A percentile compares a stretch with the other conserved stretches of the same genome.
Conservation (phyloP, 2,329 filamentous ascomycete species). For the Orbilia oligospora region DNA sequence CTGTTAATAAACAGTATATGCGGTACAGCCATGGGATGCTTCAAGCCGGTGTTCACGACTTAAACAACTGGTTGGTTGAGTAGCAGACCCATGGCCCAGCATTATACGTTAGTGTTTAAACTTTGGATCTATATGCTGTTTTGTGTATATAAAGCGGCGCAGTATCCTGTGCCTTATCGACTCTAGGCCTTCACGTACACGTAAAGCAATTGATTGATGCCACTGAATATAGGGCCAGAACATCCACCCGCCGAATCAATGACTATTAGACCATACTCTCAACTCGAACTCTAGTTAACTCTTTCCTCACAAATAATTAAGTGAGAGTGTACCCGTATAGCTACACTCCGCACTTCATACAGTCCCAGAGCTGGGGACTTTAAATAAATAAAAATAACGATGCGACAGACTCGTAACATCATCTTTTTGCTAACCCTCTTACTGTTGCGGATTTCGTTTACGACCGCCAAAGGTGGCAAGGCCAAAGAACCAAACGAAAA, state of each 20-base stretch:
- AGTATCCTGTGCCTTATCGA: no score
- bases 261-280: not conserved
- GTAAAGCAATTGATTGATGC: no score
- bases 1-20: not conserved
- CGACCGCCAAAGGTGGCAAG: not conserved
- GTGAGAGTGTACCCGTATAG: not conserved
- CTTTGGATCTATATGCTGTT: not conserved
- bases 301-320: not conserved
- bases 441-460: not conserved
- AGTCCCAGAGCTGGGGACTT: not conserved
- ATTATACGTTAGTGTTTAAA: not conserved
- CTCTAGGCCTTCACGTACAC: no score
- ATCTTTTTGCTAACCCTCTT: slow-evolving; percentile 1
- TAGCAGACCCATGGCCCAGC: no score
- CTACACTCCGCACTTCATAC: not conserved
- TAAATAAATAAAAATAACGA: slow-evolving; percentile 9
- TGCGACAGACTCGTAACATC: not conserved
- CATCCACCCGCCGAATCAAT: not conserved
- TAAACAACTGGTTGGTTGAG: no score
- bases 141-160: not conserved
- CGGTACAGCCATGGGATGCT: no score
- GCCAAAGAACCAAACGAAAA: not conserved
- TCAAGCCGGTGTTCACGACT: no score
- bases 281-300: no score
- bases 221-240: not conserved